Conservation (phyloP, 805 yeast genomes). For the Tetrapisispora nanseiensis region DNA sequence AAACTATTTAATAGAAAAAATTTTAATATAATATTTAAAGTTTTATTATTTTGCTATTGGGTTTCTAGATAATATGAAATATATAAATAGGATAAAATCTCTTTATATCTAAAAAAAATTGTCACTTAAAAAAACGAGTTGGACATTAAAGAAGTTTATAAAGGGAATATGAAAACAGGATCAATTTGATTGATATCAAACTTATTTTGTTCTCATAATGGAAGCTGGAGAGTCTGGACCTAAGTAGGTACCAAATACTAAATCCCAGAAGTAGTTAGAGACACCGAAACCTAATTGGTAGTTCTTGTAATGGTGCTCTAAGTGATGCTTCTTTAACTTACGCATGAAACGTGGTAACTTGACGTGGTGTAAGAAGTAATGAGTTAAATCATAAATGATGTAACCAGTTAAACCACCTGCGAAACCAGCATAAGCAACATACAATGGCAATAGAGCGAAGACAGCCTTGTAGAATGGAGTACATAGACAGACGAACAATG, state of each 20-base stretch:
- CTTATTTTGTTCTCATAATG: conserved; percentile 27
- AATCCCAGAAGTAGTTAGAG: conserved; percentile 89
- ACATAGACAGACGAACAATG: conserved; percentile 61
- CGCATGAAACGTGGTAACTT: conserved; percentile 69
- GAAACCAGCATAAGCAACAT: conserved; percentile 83
- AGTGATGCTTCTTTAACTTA: conserved; percentile 76
- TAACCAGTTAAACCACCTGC: conserved; percentile 96
- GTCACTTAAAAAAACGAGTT: too few species aligned
- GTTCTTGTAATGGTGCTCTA: conserved; percentile 96
- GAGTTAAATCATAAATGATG: conserved; percentile 85
- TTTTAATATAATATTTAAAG: too few species aligned
- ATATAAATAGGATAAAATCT: too few species aligned
- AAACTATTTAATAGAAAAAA: too few species aligned
- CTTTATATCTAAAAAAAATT: too few species aligned
- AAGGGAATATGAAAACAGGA: background rate
- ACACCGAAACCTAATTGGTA: conserved; percentile 97
- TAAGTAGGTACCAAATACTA: conserved; percentile 74
- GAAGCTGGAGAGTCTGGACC: conserved; percentile 32
- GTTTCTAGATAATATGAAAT: too few species aligned
- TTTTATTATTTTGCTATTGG: too few species aligned
- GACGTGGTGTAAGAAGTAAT: conserved; percentile 86
- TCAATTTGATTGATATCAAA: background rate
- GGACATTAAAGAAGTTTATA: background rate
- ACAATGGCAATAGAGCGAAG: conserved; percentile 64
- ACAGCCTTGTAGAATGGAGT: conserved; percentile 76